Conservation (phyloP, 306 rosid genomes). For the Cucumis melo region DNA sequence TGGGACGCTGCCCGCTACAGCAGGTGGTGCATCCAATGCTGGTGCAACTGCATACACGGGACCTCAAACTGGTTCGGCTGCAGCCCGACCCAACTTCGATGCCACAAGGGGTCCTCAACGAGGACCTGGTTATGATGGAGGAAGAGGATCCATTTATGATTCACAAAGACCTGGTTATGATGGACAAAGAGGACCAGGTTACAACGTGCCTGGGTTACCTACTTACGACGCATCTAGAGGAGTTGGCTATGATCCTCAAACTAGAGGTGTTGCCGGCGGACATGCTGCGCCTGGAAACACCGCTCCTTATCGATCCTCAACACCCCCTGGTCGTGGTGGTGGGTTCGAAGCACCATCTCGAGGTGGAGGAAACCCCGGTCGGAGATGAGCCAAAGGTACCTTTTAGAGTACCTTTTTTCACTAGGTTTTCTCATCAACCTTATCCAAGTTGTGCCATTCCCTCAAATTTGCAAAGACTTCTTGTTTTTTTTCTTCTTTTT, state of each 20-base stretch:
- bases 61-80: slow-evolving; percentile 36
- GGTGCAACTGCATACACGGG: slow-evolving; percentile 25
- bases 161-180: slow-evolving; percentile 38
- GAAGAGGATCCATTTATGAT: slow-evolving; percentile 45
- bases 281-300: slow-evolving; percentile 29
- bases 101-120: slow-evolving; percentile 3
- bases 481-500: not conserved
- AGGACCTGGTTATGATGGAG: slow-evolving; percentile 25
- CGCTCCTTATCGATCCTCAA: slow-evolving; percentile 43
- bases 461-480: not conserved
- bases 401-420: not conserved
- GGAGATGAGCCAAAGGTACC: slow-evolving; percentile 37
- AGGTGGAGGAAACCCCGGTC: slow-evolving; percentile 48
- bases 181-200: slow-evolving; percentile 34
- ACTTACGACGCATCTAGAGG: slow-evolving; percentile 37
- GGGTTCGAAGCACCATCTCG: slow-evolving; percentile 46
- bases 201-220: not conserved
- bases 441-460: not conserved
- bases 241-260: slow-evolving; percentile 49
- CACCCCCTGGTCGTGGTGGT: slow-evolving; percentile 59
- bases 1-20: slow-evolving; percentile 24
- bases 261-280: slow-evolving; percentile 60
- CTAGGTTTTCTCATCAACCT: not conserved
- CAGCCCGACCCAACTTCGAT: slow-evolving; percentile 15
- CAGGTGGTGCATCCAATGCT: slow-evolving; percentile 11